Percentiles rank a stretch among this genome's conserved stretches.
Evolutionary conservation across 495 filamentous ascomycete genomes (phyloP).

Genomic region (Pyrenopolyporus hunteri): DNA sequence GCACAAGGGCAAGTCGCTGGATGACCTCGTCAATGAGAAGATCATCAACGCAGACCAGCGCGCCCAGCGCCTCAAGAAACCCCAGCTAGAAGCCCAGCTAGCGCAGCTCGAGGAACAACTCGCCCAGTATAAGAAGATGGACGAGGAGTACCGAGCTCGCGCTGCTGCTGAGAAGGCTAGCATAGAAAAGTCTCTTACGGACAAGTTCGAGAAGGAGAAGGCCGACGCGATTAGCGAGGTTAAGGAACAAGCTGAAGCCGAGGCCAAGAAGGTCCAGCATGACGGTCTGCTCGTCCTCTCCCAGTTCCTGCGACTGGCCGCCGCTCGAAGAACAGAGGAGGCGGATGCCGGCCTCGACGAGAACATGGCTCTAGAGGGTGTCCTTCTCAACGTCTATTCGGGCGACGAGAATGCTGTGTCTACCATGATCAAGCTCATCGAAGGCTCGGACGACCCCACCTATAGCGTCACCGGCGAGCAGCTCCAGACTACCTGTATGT

Average conservation of each 20-base stretch:
- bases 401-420: slow-evolving; percentile 82
- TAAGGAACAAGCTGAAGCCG: slow-evolving; percentile 62
- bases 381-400: slow-evolving; percentile 85
- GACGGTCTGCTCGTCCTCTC: slow-evolving; percentile 69
- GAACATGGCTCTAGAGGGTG: slow-evolving; percentile 86
- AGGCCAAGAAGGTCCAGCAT: slow-evolving; percentile 58
- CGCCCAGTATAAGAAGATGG: slow-evolving; percentile 79
- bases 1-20: slow-evolving; percentile 75
- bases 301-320: slow-evolving; percentile 81
- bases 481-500: slow-evolving; percentile 80
- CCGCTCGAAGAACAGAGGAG: slow-evolving; percentile 69
- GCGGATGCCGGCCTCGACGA: slow-evolving; percentile 69
- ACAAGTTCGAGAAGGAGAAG: slow-evolving; percentile 74
- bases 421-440: slow-evolving; percentile 82
- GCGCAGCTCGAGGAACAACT: slow-evolving; percentile 84
- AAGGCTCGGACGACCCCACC: slow-evolving; percentile 77
- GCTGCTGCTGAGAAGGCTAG: slow-evolving; percentile 71
- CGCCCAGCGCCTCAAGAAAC: slow-evolving; percentile 86
- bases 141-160: slow-evolving; percentile 74
- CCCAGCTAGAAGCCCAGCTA: slow-evolving; percentile 75
- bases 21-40: slow-evolving; percentile 79
- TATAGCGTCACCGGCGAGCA: slow-evolving; percentile 65
- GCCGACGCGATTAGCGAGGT: slow-evolving; percentile 62
- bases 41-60: slow-evolving; percentile 95
- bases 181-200: slow-evolving; percentile 70